A percentile compares a stretch with the other conserved stretches of the same genome.
These are phyloP conservation scores for Sideroxylon spinosum DNA, from an alignment of 179 eudicot species.

Conservation along the genomic window DNA sequence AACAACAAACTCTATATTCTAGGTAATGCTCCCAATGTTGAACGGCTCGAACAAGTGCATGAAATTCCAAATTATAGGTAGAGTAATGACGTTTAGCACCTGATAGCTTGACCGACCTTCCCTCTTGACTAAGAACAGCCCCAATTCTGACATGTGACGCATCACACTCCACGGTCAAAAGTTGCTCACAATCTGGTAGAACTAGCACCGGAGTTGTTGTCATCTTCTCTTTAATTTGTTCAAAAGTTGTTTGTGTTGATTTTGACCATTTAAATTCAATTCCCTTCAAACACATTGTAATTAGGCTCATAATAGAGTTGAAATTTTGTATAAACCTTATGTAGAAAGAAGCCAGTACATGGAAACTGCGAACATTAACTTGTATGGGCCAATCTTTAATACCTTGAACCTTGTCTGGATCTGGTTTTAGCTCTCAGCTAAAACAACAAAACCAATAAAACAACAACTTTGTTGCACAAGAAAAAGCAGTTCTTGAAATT, in stretches of 20 bases:
- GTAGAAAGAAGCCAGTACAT: not conserved
- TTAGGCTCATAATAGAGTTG: not conserved
- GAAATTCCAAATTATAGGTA: too few relatives aligned
- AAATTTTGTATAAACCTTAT: not conserved
- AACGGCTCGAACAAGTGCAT: too few relatives aligned
- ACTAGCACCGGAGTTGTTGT: not conserved
- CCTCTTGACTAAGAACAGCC: too few relatives aligned
- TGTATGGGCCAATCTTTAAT: not conserved
- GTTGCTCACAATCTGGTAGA: not conserved
- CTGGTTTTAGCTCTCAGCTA: not conserved
- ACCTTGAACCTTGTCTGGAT: not conserved
- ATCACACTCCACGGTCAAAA: not conserved
- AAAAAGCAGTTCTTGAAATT: not conserved
- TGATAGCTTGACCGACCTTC: too few relatives aligned
- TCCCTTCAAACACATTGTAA: not conserved
- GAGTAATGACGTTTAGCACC: too few relatives aligned
- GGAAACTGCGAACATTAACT: not conserved
- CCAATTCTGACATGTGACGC: too few relatives aligned
- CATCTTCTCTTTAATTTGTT: not conserved
- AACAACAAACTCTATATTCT: too few relatives aligned
- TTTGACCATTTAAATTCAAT: not conserved
- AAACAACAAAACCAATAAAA: not conserved
- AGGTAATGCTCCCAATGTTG: too few relatives aligned
- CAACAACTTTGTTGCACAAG: not conserved
- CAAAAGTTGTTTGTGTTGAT: not conserved